Evolutionary conservation across 805 yeast species (phyloP), one percentile per base, ranked within the genome.

Genomic region (Zygosaccharomyces bisporus): DNA sequence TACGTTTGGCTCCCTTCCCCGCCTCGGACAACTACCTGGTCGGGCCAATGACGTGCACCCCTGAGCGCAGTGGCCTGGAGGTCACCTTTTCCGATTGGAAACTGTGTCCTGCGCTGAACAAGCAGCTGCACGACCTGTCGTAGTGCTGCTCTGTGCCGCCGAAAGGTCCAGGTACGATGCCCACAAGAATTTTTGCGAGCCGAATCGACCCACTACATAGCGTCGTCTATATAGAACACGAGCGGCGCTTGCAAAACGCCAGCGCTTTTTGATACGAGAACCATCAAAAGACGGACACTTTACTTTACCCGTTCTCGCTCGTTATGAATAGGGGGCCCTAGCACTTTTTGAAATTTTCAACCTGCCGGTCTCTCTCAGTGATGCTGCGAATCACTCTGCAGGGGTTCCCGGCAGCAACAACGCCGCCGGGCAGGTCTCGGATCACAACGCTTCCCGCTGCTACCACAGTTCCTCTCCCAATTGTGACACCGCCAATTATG

Each of bases 381-480:
- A 51, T 14, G 4, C 52, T 54, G 45, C 64, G 67, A 29, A 76
- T 57, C 8, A 78, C 74, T 47, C 63, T 69, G 5, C 79, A 83
- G 0, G 88, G 90, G 16, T 71, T 70, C 0, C 90, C 90, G n/a
- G 69, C 83, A 10, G 75, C 82, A 13, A 82, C 75, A 0, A 75
- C 66, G 46, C 72, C 66, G 2, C 75, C 66, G 0, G 84, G 82
- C 21, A 83, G 74, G 46, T 73, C 77, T 44, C 68, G 76, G 14
- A 74, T 72, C 17, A 84, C 87, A 2, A 81, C 80, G 6, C 82
- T 66, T 3, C 86, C 87, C 3, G 89, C 86, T 2, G 82, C 90
- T 34, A 83, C 69, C 1, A 79, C 78, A 3, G 73, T 71, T 7
- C 76, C 75, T 39, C 77, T 76, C 10, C 89, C 90, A 35, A 83